Evolutionary conservation across 78 protist genomes (phyloP).

Genomic region (Chrysochromulina tobinii): DNA sequence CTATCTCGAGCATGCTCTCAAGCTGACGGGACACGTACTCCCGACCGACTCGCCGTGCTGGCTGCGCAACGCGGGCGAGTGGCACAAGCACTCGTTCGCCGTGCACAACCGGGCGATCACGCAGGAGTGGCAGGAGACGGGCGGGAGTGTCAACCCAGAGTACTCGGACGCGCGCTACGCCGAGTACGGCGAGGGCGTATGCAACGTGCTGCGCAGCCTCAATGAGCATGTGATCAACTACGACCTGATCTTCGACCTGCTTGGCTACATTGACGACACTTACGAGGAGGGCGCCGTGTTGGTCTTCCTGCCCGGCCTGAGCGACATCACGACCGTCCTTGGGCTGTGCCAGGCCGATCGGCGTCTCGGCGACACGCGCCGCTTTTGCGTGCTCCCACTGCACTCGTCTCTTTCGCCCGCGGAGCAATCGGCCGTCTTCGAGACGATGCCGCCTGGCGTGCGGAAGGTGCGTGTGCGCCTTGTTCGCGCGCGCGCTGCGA

Average conservation of each 20-base stretch:
- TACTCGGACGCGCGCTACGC: background rate
- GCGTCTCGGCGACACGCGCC: slow-evolving; percentile 30
- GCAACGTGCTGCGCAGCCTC: background rate
- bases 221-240: slow-evolving; percentile 7
- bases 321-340: background rate
- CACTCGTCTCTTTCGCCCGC: slow-evolving; percentile 92
- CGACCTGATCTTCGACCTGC: background rate
- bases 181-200: background rate
- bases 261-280: background rate
- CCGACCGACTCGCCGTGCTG: slow-evolving; percentile 1
- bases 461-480: slow-evolving; percentile 67
- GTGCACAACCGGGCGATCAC: background rate
- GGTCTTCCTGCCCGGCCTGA: slow-evolving; percentile 41
- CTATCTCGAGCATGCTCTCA: slow-evolving; percentile 49
- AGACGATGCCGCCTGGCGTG: slow-evolving; percentile 35
- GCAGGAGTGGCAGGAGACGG: background rate
- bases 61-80: background rate
- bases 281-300: slow-evolving; percentile 15
- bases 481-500: no score
- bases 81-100: background rate
- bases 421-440: slow-evolving; percentile 69
- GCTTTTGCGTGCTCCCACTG: slow-evolving; percentile 86
- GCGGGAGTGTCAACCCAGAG: background rate
- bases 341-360: background rate
- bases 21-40: background rate